phyloP scores from a whole-genome alignment of 2,329 filamentous ascomycete species.

The Lasiodiplodia hormozganensis region DNA sequence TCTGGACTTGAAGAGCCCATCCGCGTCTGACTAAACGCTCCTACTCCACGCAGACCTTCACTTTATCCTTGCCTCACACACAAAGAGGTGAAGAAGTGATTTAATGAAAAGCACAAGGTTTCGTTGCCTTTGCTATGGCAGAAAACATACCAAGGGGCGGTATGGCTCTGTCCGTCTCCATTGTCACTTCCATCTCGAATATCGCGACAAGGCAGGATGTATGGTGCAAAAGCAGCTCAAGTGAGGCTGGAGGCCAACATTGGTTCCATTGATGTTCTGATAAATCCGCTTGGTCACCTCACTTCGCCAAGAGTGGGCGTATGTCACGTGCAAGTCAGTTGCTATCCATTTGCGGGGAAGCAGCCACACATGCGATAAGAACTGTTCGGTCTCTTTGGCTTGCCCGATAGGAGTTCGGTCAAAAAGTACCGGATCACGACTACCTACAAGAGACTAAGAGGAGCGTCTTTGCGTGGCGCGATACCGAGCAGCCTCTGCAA shows the following conservation, averaged over 20 bases:
- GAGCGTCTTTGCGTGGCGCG: neutral
- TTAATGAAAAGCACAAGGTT: too few species aligned
- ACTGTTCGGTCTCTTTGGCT: neutral
- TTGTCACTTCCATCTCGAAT: neutral
- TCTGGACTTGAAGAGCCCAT: neutral
- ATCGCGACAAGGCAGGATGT: neutral
- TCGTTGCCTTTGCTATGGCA: too few species aligned
- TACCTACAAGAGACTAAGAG: neutral
- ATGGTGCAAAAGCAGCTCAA: neutral
- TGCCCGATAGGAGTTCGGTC: neutral
- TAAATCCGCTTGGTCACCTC: neutral
- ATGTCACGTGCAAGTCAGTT: slow-evolving; percentile 9
- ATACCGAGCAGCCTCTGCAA: neutral
- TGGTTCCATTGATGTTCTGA: neutral
- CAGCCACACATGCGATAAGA: slow-evolving; percentile 15
- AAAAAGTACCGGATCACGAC: neutral
- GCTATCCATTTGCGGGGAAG: neutral
- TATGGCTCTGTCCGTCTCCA: neutral
- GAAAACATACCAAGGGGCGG: too few species aligned
- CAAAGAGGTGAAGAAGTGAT: too few species aligned
- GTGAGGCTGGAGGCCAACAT: neutral
- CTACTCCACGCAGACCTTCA: neutral
- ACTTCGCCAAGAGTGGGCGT: slow-evolving; percentile 19
- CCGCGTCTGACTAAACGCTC: neutral
- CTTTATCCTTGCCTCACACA: too few species aligned